phyloP scores from a whole-genome alignment of 257 asterid genomes.

The Capsicum rhomboideum region DNA sequence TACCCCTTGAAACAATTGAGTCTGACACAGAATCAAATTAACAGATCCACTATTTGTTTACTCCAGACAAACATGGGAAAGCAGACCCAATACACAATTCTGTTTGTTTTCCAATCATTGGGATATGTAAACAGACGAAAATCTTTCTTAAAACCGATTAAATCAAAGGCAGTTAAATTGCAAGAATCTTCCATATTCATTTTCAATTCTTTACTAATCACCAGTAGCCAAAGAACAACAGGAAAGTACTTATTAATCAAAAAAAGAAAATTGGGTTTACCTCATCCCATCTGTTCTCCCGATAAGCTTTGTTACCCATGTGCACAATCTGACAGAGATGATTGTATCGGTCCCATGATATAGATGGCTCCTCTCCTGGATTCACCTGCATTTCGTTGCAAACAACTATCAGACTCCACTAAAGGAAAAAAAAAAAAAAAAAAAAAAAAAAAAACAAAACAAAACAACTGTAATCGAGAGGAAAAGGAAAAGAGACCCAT shows the following conservation, averaged over 20 bases:
- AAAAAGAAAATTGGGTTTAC: slow-evolving; percentile 14
- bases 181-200: background rate
- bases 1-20: too few relatives aligned
- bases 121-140: background rate
- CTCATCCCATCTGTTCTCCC: slow-evolving; percentile 61
- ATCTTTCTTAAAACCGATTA: background rate
- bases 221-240: background rate
- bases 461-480: background rate
- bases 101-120: background rate
- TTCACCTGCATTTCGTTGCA: slow-evolving; percentile 25
- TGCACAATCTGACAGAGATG: slow-evolving; percentile 56
- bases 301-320: slow-evolving; percentile 61
- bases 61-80: background rate
- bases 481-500: slow-evolving; percentile 35
- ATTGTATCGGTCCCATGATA: slow-evolving; percentile 54
- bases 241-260: too few relatives aligned
- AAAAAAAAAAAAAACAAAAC: background rate
- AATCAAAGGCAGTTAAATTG: background rate
- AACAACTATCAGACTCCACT: background rate
- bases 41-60: background rate
- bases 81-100: background rate
- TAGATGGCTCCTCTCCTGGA: slow-evolving; percentile 41
- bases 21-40: background rate
- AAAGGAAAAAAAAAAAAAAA: too few relatives aligned
- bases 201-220: background rate